Percentiles rank a stretch among this genome's conserved stretches.
phyloP scores from a whole-genome alignment of 257 asterid genomes.

The Petunia axillaris region DNA sequence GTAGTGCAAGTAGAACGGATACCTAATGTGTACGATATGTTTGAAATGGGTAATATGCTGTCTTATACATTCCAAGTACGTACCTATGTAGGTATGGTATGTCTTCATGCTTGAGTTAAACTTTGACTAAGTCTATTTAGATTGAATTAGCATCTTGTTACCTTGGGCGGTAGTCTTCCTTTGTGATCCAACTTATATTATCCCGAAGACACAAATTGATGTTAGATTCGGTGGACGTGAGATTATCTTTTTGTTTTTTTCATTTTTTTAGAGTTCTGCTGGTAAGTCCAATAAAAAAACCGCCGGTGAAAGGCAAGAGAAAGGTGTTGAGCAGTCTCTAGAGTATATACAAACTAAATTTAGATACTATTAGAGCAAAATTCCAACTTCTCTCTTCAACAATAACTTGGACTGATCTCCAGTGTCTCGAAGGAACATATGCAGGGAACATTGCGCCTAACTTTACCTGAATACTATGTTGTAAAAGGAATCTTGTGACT shows the following conservation, averaged over 20 bases:
- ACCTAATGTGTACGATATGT: not conserved
- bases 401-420: not conserved
- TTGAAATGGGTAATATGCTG: not conserved
- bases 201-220: not conserved
- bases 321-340: not conserved
- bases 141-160: not conserved
- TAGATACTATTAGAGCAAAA: not conserved
- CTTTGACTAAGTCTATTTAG: conserved; percentile 5
- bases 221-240: not conserved
- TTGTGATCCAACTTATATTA: not conserved
- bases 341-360: not conserved
- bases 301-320: not conserved
- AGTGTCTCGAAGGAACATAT: not conserved
- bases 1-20: not conserved
- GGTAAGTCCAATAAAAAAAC: not conserved
- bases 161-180: conserved; percentile 2
- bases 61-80: not conserved
- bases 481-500: not conserved
- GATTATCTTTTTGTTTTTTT: not conserved
- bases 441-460: not conserved
- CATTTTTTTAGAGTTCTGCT: not conserved
- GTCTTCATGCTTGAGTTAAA: not conserved
- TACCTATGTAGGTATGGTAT: not conserved
- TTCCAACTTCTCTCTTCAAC: conserved; percentile 7
- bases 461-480: not conserved